Evolutionary conservation across 495 filamentous ascomycete genomes (phyloP).

Genomic region (Aspergillus ostianus): DNA sequence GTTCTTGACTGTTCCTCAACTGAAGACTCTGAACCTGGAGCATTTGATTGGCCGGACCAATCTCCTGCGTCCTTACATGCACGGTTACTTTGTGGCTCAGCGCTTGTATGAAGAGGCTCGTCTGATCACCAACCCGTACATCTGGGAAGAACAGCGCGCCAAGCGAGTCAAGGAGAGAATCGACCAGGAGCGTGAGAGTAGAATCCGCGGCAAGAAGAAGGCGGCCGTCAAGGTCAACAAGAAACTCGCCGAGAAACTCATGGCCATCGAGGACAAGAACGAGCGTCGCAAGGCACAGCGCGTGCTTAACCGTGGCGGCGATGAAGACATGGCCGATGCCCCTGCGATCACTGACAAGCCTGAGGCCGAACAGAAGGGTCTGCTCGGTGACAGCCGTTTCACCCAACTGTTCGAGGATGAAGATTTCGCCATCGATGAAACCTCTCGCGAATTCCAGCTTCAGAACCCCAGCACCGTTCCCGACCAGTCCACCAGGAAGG

Average conservation of each 20-base stretch:
- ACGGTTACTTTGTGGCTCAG: conserved; percentile 94
- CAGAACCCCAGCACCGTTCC: conserved; percentile 79
- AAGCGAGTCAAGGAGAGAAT: conserved; percentile 90
- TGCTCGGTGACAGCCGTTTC: conserved; percentile 86
- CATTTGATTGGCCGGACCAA: conserved; percentile 86
- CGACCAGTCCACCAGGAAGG: conserved; percentile 33
- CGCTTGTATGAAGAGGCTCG: conserved; percentile 92
- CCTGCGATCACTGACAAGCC: conserved; percentile 20
- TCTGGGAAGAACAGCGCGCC: conserved; percentile 84
- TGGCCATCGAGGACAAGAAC: conserved; percentile 76
- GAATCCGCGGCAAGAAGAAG: conserved; percentile 91
- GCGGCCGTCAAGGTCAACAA: conserved; percentile 88
- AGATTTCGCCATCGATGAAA: conserved; percentile 90
- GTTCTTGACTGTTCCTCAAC: conserved; percentile 84
- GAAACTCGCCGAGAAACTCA: conserved; percentile 76
- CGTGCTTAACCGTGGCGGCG: conserved; percentile 56
- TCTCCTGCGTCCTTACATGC: conserved; percentile 92
- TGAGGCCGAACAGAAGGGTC: conserved; percentile 40
- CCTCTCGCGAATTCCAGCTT: conserved; percentile 77
- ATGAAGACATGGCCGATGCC: conserved; percentile 45
- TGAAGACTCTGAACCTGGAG: conserved; percentile 74
- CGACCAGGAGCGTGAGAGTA: conserved; percentile 86
- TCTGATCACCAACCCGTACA: conserved; percentile 85
- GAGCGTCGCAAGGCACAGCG: conserved; percentile 62
- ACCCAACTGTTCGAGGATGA: conserved; percentile 83